Evolutionary conservation across 441 rosid species (phyloP).

Genomic region (Aleurites moluccanus): DNA sequence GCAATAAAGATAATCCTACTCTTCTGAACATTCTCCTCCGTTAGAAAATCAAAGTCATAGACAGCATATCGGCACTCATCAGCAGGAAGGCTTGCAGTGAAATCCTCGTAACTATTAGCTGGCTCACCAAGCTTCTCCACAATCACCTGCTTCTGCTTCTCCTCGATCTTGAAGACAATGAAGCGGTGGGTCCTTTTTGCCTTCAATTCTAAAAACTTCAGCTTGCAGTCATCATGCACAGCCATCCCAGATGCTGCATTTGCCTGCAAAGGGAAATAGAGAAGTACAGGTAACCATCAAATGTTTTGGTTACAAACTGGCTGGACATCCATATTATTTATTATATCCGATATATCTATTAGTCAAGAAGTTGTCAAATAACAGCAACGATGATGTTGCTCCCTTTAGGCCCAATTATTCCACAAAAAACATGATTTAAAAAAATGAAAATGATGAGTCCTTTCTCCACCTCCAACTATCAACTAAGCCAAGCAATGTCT

Average conservation of each 20-base stretch:
- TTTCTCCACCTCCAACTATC: background rate
- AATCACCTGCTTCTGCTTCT: conserved; percentile 59
- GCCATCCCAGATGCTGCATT: conserved; percentile 65
- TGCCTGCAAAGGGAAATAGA: conserved; percentile 31
- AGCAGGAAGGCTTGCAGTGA: conserved; percentile 52
- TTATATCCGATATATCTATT: background rate
- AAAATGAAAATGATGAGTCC: background rate
- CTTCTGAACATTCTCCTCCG: conserved; percentile 57
- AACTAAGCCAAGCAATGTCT: background rate
- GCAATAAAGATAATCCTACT: conserved; percentile 63
- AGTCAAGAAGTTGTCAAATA: background rate
- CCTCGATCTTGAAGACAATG: conserved; percentile 56
- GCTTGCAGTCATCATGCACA: conserved; percentile 67
- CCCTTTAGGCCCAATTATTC: background rate
- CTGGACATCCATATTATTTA: background rate
- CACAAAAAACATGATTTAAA: background rate
- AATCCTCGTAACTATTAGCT: conserved; percentile 46
- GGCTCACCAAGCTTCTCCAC: conserved; percentile 68
- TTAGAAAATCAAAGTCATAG: conserved; percentile 58
- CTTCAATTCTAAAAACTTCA: conserved; percentile 58
- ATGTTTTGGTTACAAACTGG: background rate
- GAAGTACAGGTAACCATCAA: background rate
- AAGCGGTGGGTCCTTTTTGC: conserved; percentile 58
- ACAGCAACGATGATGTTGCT: background rate
- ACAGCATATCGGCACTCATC: conserved; percentile 66